Percentiles rank a stretch among this genome's conserved stretches.
Conservation (phyloP, 306 rosid genomes). For the Vicia villosa region DNA sequence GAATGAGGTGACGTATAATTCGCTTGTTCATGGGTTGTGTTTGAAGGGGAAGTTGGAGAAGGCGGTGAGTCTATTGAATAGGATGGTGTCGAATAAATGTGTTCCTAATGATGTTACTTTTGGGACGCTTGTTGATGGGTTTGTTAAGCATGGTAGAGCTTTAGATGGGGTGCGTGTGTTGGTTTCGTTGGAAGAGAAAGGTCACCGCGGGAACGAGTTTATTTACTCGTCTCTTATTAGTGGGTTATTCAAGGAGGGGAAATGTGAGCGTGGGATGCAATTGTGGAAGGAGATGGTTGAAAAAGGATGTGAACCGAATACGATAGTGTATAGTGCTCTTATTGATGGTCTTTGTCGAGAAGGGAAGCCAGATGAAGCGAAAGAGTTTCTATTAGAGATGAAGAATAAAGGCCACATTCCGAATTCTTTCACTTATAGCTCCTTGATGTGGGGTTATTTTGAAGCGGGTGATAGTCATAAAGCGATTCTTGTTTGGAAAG, state of each 20-base stretch:
- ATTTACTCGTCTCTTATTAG: slow-evolving; percentile 82
- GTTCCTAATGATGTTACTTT: slow-evolving; percentile 86
- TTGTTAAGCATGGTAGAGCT: slow-evolving; percentile 79
- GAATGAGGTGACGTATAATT: slow-evolving; percentile 79
- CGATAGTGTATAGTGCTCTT: slow-evolving; percentile 68
- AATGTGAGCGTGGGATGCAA: slow-evolving; percentile 60
- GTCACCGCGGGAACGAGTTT: slow-evolving; percentile 64
- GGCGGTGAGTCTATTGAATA: slow-evolving; percentile 71
- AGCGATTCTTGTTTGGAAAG: slow-evolving; percentile 85
- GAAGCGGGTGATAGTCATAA: slow-evolving; percentile 55
- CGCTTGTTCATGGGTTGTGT: slow-evolving; percentile 81
- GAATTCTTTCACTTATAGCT: slow-evolving; percentile 73
- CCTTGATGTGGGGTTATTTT: slow-evolving; percentile 84
- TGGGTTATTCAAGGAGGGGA: slow-evolving; percentile 85
- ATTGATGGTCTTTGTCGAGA: slow-evolving; percentile 87
- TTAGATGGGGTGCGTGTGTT: slow-evolving; percentile 65
- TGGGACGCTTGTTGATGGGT: slow-evolving; percentile 82
- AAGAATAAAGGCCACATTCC: slow-evolving; percentile 59
- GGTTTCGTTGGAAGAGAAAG: slow-evolving; percentile 74
- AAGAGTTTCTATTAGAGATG: slow-evolving; percentile 65
- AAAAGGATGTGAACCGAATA: slow-evolving; percentile 72
- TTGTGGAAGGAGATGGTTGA: slow-evolving; percentile 78
- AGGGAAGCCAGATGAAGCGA: slow-evolving; percentile 74
- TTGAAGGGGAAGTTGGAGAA: slow-evolving; percentile 86
- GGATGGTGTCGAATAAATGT: slow-evolving; percentile 69